Evolutionary conservation across 176 grass and related monocot genomes (phyloP).

Genomic region (Zizania latifolia): DNA sequence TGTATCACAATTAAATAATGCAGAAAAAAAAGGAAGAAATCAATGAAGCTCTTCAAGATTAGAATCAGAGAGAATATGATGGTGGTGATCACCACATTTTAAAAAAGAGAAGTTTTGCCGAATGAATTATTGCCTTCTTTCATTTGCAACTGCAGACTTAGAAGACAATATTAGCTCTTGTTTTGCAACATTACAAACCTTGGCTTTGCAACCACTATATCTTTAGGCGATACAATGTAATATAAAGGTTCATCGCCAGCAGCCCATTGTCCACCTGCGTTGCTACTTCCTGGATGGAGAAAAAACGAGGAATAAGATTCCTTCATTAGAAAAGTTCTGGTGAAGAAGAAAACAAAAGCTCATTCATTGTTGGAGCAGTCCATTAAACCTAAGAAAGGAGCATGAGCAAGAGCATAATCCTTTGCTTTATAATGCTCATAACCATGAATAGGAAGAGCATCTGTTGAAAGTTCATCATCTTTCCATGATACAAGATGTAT

Average conservation of each 20-base stretch:
- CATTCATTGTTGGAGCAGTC: conserved; percentile 12
- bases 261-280: conserved; percentile 97
- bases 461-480: conserved; percentile 92
- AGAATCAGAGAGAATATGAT: background rate
- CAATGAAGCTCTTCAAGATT: background rate
- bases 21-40: background rate
- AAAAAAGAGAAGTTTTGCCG: background rate
- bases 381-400: conserved; percentile 84
- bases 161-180: conserved; percentile 4
- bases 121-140: background rate
- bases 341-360: conserved; percentile 20
- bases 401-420: conserved; percentile 90
- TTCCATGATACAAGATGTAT: conserved; percentile 94
- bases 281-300: conserved; percentile 72
- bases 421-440: conserved; percentile 97
- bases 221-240: conserved; percentile 97
- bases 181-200: conserved; percentile 56
- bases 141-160: conserved; percentile 1
- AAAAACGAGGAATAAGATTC: conserved; percentile 22
- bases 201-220: conserved; percentile 92
- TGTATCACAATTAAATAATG: background rate
- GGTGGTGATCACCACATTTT: background rate
- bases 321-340: conserved; percentile 18
- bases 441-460: conserved; percentile 94
- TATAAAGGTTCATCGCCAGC: conserved; percentile 96